Conservation (phyloP, 768 basidiomycete species). For the Mycena chlorophos region DNA sequence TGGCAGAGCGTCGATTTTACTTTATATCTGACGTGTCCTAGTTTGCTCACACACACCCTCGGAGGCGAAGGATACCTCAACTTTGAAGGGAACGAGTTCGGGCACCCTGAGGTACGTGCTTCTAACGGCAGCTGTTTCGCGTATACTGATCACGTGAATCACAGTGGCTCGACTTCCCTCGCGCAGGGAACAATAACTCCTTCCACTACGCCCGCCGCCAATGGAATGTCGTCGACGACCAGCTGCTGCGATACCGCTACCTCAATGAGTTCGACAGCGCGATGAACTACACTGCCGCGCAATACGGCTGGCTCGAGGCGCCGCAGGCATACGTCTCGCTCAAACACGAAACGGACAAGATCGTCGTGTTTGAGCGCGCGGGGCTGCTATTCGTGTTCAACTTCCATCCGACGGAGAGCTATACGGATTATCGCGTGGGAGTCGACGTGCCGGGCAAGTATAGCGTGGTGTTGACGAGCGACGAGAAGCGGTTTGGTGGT, state of each 20-base stretch:
- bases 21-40: conserved; percentile 31
- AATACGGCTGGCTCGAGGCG: conserved; percentile 81
- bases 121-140: neutral
- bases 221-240: conserved; percentile 92
- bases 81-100: conserved; percentile 98
- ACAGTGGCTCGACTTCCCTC: conserved; percentile 98
- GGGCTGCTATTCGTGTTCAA: conserved; percentile 96
- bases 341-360: conserved; percentile 91
- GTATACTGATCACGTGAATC: conserved; percentile 3
- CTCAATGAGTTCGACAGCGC: conserved; percentile 90
- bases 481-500: conserved; percentile 87
- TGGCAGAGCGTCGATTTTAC: neutral
- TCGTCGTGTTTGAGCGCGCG: conserved; percentile 91
- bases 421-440: conserved; percentile 91
- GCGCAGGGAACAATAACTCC: conserved; percentile 91
- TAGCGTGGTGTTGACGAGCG: conserved; percentile 73
- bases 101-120: conserved; percentile 83
- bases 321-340: conserved; percentile 92
- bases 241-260: conserved; percentile 85
- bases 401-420: conserved; percentile 90
- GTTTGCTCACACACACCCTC: conserved; percentile 85
- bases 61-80: conserved; percentile 98
- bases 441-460: conserved; percentile 87
- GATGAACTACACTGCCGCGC: conserved; percentile 85
- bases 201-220: conserved; percentile 97